Evolutionary conservation across 2,329 filamentous ascomycete genomes (phyloP).

Genomic region (Botrytis paeoniae): DNA sequence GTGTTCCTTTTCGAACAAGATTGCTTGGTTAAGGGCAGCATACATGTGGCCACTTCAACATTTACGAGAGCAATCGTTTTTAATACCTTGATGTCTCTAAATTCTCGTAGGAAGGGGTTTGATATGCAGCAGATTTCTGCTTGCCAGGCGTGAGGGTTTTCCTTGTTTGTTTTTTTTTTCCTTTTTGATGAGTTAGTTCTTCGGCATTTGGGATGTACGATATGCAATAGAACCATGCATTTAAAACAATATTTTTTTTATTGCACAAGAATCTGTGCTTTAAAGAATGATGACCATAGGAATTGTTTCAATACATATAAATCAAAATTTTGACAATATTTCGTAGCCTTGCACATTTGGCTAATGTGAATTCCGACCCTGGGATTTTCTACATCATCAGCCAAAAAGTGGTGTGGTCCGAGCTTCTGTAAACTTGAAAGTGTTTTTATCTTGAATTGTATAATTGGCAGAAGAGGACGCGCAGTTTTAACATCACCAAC

Average conservation of each 20-base stretch:
- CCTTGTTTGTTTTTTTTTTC: conserved; percentile 20
- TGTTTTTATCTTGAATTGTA: conserved; percentile 19
- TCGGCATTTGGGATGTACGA: conserved; percentile 39
- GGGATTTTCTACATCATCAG: conserved; percentile 20
- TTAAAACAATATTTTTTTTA: conserved; percentile 16
- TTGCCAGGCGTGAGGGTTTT: conserved; percentile 37
- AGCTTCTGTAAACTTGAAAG: conserved; percentile 23
- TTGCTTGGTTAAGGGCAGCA: conserved; percentile 27
- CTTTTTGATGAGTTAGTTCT: conserved; percentile 31
- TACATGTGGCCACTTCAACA: conserved; percentile 28
- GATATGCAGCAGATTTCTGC: conserved; percentile 31
- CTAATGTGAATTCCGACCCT: not conserved
- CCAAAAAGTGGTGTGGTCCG: conserved; percentile 15
- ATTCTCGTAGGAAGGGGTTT: conserved; percentile 32
- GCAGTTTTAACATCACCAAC: conserved; percentile 27
- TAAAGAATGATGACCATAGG: not conserved
- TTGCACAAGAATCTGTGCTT: not conserved
- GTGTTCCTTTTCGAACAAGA: conserved; percentile 26
- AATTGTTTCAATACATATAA: not conserved
- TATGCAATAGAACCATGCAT: conserved; percentile 39
- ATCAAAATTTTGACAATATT: not conserved
- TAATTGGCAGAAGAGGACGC: conserved; percentile 25
- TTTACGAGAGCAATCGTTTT: conserved; percentile 34
- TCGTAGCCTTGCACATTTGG: conserved; percentile 24
- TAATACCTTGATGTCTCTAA: conserved; percentile 38